Evolutionary conservation across 2,329 filamentous ascomycete species (phyloP), one percentile per base, ranked within the genome.

Genomic region (Aspergillus clavatus): DNA sequence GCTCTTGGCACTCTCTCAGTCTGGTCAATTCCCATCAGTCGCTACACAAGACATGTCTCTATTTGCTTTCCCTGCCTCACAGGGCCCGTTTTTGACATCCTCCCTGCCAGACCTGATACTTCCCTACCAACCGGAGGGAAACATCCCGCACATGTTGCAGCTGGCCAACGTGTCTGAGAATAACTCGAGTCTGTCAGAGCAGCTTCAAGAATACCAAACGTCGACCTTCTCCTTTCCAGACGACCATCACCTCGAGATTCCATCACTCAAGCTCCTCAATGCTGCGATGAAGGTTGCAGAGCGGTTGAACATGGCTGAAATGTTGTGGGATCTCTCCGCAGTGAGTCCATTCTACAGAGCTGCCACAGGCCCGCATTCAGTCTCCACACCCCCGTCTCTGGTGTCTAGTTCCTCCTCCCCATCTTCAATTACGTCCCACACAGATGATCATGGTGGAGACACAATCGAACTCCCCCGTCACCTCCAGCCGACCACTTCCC

Each of bases 401-500:
- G 21, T 18, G 2, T 51, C 49, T 14, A 39, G 50, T 38, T 40
- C 42, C 14, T 51, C 51, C 16, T 45, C 38, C 4, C 38, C 45
- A 19, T 44, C 43, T 54, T 62, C 56, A 46, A 53, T 18, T 58
- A 41, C 43, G 36, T 50, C 67, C 55, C 31, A 47, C 61, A 7
- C 53, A 41, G 36, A 51, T 21, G 14, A 38, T n/a, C 14, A 11
- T 11, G 33, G 23, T 5, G 29, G 39, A 3, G 40, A 52, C 24
- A 18, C 43, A 11, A 40, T 66, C 10, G 63, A 71, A 38, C 62
- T 81, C 6, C 76, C 75, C 2, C 37, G 45, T 11, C 68, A 74
- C 28, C 75, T 78, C 64, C 73, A 68, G 24, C 79, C 79, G 10
- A 81, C 77, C 0, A 43, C 63, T 7, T 67, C 71, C 0, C 79